Conservation (phyloP, 768 basidiomycete species). For the Xerocomus brunneocitrinus region DNA sequence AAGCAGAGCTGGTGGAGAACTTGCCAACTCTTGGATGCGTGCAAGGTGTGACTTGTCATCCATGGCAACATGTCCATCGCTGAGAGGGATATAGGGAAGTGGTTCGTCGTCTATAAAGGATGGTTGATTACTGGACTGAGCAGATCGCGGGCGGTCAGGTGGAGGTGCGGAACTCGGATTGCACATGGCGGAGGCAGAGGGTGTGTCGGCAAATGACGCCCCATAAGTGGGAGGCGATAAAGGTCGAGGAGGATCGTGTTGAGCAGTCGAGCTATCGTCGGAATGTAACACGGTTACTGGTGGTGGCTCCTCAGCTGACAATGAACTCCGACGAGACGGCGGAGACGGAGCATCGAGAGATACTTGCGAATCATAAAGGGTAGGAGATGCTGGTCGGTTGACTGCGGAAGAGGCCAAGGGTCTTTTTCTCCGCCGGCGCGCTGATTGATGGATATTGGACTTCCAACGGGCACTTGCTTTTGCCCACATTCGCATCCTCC, state of each 20-base stretch:
- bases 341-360: slow-evolving; percentile 7
- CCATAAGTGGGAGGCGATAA: slow-evolving; percentile 46
- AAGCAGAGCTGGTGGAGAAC: slow-evolving; percentile 40
- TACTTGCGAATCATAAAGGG: slow-evolving; percentile 8
- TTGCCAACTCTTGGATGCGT: slow-evolving; percentile 47
- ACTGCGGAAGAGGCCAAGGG: neutral
- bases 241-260: slow-evolving; percentile 19
- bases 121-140: slow-evolving; percentile 5
- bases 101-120: slow-evolving; percentile 14
- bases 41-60: slow-evolving; percentile 62
- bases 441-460: slow-evolving; percentile 55
- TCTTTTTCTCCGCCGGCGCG: slow-evolving; percentile 48
- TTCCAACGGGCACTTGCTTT: slow-evolving; percentile 67
- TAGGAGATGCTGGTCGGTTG: slow-evolving; percentile 20
- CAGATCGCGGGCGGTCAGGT: slow-evolving; percentile 5
- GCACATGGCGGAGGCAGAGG: slow-evolving; percentile 3
- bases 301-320: slow-evolving; percentile 7
- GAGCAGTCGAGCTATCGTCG: neutral
- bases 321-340: slow-evolving; percentile 29
- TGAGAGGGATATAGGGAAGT: slow-evolving; percentile 28
- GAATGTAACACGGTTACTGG: neutral
- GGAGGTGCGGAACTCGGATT: slow-evolving; percentile 9
- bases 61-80: slow-evolving; percentile 56
- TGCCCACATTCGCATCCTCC: slow-evolving; percentile 58
- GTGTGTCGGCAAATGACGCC: slow-evolving; percentile 4